Evolutionary conservation across 1,139 yeast species (phyloP).

Genomic region (Yamadazyma triangularis): DNA sequence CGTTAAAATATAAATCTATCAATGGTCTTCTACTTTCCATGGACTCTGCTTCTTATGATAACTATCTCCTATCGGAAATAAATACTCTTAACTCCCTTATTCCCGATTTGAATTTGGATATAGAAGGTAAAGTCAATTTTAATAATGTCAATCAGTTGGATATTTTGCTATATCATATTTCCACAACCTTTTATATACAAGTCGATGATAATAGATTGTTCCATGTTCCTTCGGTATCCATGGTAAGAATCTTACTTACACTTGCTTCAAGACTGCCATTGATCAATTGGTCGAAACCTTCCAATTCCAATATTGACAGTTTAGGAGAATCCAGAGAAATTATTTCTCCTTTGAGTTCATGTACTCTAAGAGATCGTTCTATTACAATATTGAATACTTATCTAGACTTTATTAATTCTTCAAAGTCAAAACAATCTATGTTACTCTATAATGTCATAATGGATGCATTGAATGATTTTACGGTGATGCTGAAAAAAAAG

Average conservation of each 20-base stretch:
- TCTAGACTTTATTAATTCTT: not conserved
- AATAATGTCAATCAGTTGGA: constrained; percentile 28
- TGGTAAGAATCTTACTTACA: constrained; percentile 28
- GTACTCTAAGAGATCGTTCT: not conserved
- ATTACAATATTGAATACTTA: not conserved
- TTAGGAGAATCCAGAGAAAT: not conserved
- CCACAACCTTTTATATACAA: constrained; percentile 7
- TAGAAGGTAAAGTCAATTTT: constrained; percentile 15
- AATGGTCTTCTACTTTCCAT: too few relatives aligned
- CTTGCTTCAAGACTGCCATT: constrained; percentile 24
- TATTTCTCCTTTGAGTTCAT: not conserved
- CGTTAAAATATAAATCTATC: too few relatives aligned
- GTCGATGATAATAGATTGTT: constrained; percentile 6
- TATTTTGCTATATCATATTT: constrained; percentile 24
- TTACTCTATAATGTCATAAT: too few relatives aligned
- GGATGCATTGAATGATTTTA: too few relatives aligned
- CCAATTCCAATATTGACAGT: constrained; percentile 11
- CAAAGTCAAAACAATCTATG: too few relatives aligned
- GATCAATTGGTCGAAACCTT: constrained; percentile 21
- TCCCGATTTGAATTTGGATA: constrained; percentile 2
- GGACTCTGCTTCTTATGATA: too few relatives aligned
- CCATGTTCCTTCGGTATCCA: constrained; percentile 12
- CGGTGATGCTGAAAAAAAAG: too few relatives aligned
- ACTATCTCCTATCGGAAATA: too few relatives aligned
- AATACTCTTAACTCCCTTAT: not conserved